Evolutionary conservation across 2,329 filamentous ascomycete genomes (phyloP).

Genomic region (Paraphaeosphaeria sporulosa): DNA sequence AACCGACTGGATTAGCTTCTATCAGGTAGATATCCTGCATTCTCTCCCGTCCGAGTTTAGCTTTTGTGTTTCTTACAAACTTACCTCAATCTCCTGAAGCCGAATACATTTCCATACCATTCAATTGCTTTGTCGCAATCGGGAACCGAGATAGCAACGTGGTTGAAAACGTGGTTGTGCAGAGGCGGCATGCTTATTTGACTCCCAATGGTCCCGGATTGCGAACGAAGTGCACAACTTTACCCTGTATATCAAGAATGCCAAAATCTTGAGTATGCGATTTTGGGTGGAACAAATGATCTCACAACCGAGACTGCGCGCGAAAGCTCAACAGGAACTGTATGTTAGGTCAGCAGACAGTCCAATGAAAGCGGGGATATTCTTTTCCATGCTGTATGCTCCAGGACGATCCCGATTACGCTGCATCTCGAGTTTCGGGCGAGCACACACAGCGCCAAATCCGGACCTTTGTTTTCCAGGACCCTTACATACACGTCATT

Average conservation of each 20-base stretch:
- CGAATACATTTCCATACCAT: constrained; percentile 37
- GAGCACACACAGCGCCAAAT: not conserved
- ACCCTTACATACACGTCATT: not conserved
- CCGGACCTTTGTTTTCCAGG: not conserved
- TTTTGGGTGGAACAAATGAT: too few relatives aligned
- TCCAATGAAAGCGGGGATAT: not conserved
- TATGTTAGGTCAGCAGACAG: not conserved
- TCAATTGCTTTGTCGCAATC: constrained; percentile 32
- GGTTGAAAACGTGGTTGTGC: constrained; percentile 24
- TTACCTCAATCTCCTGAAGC: constrained; percentile 31
- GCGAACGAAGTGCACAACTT: not conserved
- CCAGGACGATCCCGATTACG: not conserved
- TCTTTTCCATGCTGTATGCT: not conserved
- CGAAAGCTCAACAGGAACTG: not conserved
- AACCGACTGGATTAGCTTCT: not conserved
- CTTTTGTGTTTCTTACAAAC: constrained; percentile 1
- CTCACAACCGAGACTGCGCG: not conserved
- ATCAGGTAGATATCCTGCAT: too few relatives aligned
- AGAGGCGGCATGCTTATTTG: not conserved
- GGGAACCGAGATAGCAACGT: constrained; percentile 37
- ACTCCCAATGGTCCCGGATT: too few relatives aligned
- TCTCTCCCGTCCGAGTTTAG: too few relatives aligned
- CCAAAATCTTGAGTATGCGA: not conserved
- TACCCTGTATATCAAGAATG: not conserved
- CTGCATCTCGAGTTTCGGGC: not conserved